A percentile compares a stretch with the other conserved stretches of the same genome.
phyloP scores from a whole-genome alignment of 768 basidiomycete species.

The Calocybe cyanea region DNA sequence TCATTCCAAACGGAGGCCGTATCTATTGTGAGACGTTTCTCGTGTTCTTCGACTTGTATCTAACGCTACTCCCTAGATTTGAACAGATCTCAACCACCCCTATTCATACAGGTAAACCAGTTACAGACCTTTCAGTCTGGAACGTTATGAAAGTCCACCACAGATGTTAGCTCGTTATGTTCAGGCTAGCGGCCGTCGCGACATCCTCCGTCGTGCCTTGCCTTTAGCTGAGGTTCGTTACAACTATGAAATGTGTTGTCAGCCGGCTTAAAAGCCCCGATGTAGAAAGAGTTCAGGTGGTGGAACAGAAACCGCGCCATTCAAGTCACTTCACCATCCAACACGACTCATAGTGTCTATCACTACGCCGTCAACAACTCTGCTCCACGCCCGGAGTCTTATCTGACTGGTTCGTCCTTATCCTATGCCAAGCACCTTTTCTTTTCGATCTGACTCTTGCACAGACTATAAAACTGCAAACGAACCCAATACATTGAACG shows the following conservation, averaged over 20 bases:
- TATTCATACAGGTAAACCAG: slow-evolving; percentile 80
- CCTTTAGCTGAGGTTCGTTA: slow-evolving; percentile 70
- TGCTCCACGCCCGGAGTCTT: slow-evolving; percentile 88
- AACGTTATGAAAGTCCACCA: background rate
- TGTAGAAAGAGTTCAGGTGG: slow-evolving; percentile 76
- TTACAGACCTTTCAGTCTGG: background rate
- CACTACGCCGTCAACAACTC: slow-evolving; percentile 77
- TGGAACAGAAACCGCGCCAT: slow-evolving; percentile 75
- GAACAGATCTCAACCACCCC: slow-evolving; percentile 78
- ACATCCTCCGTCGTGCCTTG: slow-evolving; percentile 77
- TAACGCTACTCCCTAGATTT: slow-evolving; percentile 47
- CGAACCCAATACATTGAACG: slow-evolving; percentile 61
- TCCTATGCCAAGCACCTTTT: background rate
- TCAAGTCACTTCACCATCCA: slow-evolving; percentile 65
- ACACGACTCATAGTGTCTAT: slow-evolving; percentile 59
- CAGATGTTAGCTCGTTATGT: slow-evolving; percentile 93
- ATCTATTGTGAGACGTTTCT: slow-evolving; percentile 64
- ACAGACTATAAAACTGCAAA: slow-evolving; percentile 79
- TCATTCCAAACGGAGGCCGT: slow-evolving; percentile 92
- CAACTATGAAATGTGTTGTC: background rate
- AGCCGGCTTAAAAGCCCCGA: background rate
- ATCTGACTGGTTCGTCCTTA: slow-evolving; percentile 47
- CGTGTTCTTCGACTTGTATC: background rate
- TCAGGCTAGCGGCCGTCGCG: slow-evolving; percentile 60
- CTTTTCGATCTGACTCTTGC: slow-evolving; percentile 3